Base-by-base conservation (phyloP, 345 rosid species). In the Camelina sativa region DNA sequence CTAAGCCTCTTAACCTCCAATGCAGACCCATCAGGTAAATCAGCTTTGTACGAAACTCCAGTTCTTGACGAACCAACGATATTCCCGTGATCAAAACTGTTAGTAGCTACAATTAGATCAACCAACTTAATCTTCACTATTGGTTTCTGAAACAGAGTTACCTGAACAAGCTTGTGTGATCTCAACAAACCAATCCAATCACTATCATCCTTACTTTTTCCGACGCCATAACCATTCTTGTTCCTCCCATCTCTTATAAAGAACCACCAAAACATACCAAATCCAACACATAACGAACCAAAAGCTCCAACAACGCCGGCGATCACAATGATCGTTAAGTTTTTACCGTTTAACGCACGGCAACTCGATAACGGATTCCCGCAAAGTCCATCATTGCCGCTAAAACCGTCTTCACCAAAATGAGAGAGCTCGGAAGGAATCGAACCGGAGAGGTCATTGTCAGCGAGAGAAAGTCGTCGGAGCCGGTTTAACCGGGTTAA, bases 111-210 rank as follows among this genome's bases (percentile, higher is more conserved):
- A 41, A 86, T 65, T 30, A 88, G 20, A 80, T 88, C 87, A 17
- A 75, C 83, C 67, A 87, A 59, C 38, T 75, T 85, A 59, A 87
- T 64, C 85, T 85, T 87, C 9, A 82, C 83, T 1, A 87, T 76
- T 0, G 89, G 88, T 69, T 85, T 87, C 53, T 87, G 86, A 69
- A 87, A 87, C 79, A 87, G 23, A 3, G 88, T 81, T 6, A 87
- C 92, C 67, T 85, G 92, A 47, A 84, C 83, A 66, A 85, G 89
- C 78, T 85, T 83, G 34, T 82, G 79, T 28, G 89, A 85, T 65
- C 81, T 80, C 75, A 87, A 66, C 54, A 82, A 52, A 67, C 79
- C 85, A 38, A 85, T 22, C 88, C 89, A 87, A 30, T 81, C 79
- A 46, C 82, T 60, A 35, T 84, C 89, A 10, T 87, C 87, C 25